A percentile compares a stretch with the other conserved stretches of the same genome.
These are phyloP conservation scores for Rhizopogon vulgaris DNA, from an alignment of 768 basidiomycete genomes.

Conservation along the genomic window DNA sequence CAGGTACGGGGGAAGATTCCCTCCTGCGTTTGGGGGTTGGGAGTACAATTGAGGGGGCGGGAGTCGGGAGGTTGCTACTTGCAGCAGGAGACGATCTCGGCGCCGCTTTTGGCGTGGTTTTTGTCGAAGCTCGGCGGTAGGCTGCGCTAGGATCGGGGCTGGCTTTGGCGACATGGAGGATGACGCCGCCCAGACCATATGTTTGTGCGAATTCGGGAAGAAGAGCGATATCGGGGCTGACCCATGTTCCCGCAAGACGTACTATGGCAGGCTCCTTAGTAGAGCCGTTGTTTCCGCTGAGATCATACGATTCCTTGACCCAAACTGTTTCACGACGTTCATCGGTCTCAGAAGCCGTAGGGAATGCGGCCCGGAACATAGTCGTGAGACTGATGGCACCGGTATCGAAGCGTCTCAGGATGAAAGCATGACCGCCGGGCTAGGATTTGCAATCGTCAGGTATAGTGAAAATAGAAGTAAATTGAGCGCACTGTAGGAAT, in stretches of 20 bases:
- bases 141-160: slow-evolving; percentile 69
- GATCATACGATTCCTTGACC: slow-evolving; percentile 77
- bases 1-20: slow-evolving; percentile 44
- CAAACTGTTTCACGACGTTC: slow-evolving; percentile 79
- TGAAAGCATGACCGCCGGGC: slow-evolving; percentile 84
- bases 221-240: slow-evolving; percentile 57
- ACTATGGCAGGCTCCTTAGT: slow-evolving; percentile 51
- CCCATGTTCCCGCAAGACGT: slow-evolving; percentile 89
- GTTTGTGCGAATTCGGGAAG: slow-evolving; percentile 49
- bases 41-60: slow-evolving; percentile 31
- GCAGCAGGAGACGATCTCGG: slow-evolving; percentile 24
- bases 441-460: slow-evolving; percentile 24
- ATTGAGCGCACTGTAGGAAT: slow-evolving; percentile 70
- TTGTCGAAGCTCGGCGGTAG: slow-evolving; percentile 66
- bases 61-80: slow-evolving; percentile 25
- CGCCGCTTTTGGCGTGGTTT: slow-evolving; percentile 25
- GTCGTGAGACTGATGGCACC: slow-evolving; percentile 89
- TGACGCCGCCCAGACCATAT: slow-evolving; percentile 58
- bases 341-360: slow-evolving; percentile 65
- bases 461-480: neutral
- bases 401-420: slow-evolving; percentile 90
- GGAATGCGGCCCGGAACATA: slow-evolving; percentile 95
- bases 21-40: slow-evolving; percentile 59
- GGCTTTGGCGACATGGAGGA: slow-evolving; percentile 63
- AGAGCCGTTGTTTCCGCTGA: slow-evolving; percentile 71